Percentiles rank a stretch among this genome's conserved stretches.
Evolutionary conservation across 371 early-diverging fungal genomes (phyloP).

Genomic region (Mortierella sp.): DNA sequence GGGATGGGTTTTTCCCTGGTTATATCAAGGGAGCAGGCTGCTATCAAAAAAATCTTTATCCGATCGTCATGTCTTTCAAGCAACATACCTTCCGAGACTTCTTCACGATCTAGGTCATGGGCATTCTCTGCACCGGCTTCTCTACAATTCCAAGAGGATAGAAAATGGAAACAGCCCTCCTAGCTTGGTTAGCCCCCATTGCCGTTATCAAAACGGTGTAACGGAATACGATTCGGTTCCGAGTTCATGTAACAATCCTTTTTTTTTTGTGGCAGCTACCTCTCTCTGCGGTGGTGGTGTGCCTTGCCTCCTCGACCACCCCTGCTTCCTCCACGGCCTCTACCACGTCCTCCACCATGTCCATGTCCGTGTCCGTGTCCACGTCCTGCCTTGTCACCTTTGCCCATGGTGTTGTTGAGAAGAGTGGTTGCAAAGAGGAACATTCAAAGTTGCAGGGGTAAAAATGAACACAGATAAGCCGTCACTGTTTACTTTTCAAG

Average conservation of each 20-base stretch:
- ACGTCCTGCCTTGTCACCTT: constrained; percentile 47
- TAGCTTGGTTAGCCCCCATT: not conserved
- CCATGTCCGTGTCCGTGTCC: constrained; percentile 43
- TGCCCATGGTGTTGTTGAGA: constrained; percentile 33
- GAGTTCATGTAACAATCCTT: not conserved
- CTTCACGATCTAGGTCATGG: constrained; percentile 39
- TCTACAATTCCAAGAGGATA: constrained; percentile 6
- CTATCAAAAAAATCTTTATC: not conserved
- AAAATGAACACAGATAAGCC: too few species aligned
- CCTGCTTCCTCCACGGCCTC: constrained; percentile 52
- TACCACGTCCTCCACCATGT: constrained; percentile 47
- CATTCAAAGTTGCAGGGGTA: not conserved
- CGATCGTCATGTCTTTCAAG: not conserved
- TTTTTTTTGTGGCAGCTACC: constrained; percentile 16
- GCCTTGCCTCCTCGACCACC: constrained; percentile 44
- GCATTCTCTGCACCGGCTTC: constrained; percentile 50
- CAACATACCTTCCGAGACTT: constrained; percentile 20
- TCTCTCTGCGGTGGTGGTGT: constrained; percentile 44
- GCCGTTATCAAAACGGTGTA: too few species aligned
- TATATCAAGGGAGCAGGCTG: not conserved
- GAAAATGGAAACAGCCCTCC: not conserved
- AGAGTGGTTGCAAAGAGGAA: not conserved
- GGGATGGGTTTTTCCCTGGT: too few species aligned
- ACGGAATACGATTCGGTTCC: not conserved
- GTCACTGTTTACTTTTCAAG: constrained; percentile 8